A percentile compares a stretch with the other conserved stretches of the same genome.
Conservation (phyloP, 2,329 filamentous ascomycete species). For the Kalmusia sp. region DNA sequence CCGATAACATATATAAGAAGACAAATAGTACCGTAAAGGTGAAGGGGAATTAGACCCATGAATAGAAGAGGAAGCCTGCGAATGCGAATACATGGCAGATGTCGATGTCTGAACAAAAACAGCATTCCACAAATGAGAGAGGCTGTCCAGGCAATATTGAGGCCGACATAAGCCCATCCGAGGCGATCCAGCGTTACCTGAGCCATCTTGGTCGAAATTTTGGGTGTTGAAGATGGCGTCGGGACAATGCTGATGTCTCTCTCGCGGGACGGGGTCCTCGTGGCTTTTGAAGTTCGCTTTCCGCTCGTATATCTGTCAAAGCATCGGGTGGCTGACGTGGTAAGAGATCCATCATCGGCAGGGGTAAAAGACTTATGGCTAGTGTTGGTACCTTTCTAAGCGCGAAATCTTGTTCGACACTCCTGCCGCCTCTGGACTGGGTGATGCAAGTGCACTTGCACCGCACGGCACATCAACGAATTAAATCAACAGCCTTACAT, state of each 20-base stretch:
- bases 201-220: slow-evolving; percentile 10
- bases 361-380: not conserved
- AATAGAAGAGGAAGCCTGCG: slow-evolving; percentile 38
- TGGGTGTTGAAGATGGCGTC: not conserved
- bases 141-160: slow-evolving; percentile 21
- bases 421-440: not conserved
- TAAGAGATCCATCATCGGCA: not conserved
- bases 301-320: not conserved
- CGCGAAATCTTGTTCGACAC: not conserved
- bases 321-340: not conserved
- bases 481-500: not conserved
- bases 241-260: not conserved
- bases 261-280: not conserved
- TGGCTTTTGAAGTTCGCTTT: not conserved
- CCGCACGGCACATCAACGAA: not conserved
- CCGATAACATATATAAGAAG: slow-evolving; percentile 32
- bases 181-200: slow-evolving; percentile 10
- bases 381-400: not conserved
- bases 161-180: slow-evolving; percentile 19
- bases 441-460: not conserved
- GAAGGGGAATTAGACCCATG: slow-evolving; percentile 29
- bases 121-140: slow-evolving; percentile 19
- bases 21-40: slow-evolving; percentile 35
- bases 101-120: slow-evolving; percentile 24
- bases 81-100: slow-evolving; percentile 39